phyloP scores from a whole-genome alignment of 768 basidiomycete genomes.

The Favolaschia claudopus region DNA sequence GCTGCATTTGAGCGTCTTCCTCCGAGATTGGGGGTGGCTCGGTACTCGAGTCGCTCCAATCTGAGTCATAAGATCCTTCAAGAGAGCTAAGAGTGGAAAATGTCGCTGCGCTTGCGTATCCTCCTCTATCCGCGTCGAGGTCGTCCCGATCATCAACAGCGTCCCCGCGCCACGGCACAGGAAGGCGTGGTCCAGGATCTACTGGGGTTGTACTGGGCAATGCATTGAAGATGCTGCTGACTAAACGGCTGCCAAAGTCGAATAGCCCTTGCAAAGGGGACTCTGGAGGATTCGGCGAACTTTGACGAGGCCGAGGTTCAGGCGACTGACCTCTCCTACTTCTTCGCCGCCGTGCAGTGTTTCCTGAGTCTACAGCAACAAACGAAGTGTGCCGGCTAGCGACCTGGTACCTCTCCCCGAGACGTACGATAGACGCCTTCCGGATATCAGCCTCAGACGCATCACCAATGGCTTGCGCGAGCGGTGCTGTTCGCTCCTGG shows the following conservation, averaged over 20 bases:
- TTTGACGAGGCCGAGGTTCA: no score
- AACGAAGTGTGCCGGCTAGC: constrained; percentile 63
- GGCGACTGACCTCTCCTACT: no score
- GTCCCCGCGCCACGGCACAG: constrained; percentile 24
- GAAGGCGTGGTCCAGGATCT: neutral
- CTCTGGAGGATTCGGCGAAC: neutral
- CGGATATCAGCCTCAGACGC: constrained; percentile 44
- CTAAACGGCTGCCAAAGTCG: no score
- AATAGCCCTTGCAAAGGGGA: constrained; percentile 1
- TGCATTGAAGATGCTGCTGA: constrained; percentile 9
- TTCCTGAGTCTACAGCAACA: constrained; percentile 55
- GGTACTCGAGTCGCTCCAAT: constrained; percentile 45
- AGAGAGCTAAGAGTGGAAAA: constrained; percentile 62
- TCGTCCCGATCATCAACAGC: constrained; percentile 23
- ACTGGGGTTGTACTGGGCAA: neutral
- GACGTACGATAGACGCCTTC: constrained; percentile 54
- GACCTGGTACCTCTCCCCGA: constrained; percentile 61
- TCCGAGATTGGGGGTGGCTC: constrained; percentile 31
- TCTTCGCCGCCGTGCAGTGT: constrained; percentile 15
- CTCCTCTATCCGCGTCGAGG: constrained; percentile 34
- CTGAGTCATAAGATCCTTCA: constrained; percentile 40
- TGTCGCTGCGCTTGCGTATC: constrained; percentile 38
- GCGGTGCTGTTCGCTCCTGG: constrained; percentile 43
- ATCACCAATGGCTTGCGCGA: constrained; percentile 36
- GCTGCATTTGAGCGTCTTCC: constrained; percentile 33